phyloP scores from a whole-genome alignment of 306 rosid species.

The Lotus japonicus region DNA sequence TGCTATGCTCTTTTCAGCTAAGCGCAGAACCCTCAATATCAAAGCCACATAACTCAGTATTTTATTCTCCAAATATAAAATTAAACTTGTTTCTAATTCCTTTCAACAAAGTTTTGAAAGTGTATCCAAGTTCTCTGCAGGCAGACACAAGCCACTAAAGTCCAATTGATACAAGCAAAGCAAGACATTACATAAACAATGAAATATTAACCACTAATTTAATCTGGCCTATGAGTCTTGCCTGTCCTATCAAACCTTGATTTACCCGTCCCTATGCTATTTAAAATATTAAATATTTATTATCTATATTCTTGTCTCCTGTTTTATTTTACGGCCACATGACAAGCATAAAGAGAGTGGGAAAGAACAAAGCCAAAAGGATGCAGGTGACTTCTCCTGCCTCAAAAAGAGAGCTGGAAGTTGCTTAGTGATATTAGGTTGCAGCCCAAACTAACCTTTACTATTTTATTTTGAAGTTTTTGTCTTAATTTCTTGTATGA shows the following conservation, averaged over 20 bases:
- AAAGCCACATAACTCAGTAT: neutral
- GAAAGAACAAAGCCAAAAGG: no score
- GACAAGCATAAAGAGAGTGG: neutral
- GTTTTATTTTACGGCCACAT: neutral
- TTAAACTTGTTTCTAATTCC: neutral
- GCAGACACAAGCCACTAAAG: neutral
- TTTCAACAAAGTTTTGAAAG: neutral
- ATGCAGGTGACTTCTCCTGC: no score
- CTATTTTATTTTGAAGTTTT: no score
- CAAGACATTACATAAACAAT: neutral
- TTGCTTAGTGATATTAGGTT: no score
- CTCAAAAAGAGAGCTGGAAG: no score
- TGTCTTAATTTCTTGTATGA: no score
- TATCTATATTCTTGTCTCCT: neutral
- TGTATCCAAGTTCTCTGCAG: neutral
- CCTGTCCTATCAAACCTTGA: conserved; percentile 16
- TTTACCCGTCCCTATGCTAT: neutral
- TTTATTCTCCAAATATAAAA: neutral
- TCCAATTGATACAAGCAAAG: neutral
- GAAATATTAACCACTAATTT: neutral
- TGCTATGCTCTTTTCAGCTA: neutral
- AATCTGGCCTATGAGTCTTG: neutral
- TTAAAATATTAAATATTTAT: neutral
- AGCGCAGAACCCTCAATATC: neutral
- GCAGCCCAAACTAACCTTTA: no score